Evolutionary conservation across 2,329 filamentous ascomycete genomes (phyloP), one percentile per base, ranked within the genome.

Genomic region (Aureobasidium pullulans): DNA sequence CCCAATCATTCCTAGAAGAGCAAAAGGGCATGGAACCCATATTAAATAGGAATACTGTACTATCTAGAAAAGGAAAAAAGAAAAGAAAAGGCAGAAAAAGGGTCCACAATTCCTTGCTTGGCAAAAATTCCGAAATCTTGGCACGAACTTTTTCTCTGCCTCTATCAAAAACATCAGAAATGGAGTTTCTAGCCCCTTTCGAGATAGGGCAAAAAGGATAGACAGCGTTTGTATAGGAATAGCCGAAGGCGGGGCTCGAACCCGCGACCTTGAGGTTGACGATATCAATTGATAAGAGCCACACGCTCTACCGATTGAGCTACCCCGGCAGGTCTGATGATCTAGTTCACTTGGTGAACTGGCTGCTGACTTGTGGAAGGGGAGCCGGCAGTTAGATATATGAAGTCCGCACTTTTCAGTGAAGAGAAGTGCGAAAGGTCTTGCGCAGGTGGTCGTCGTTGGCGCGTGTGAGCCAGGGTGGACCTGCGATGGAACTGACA

Each of bases 221-320:
- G 32, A 23, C 47, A 48, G n/a, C 47, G 15, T 37, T n/a, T 37
- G 8, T 50, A n/a, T 52, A 52, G 49, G 49, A 52, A 52, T 52
- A 52, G 49, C 49, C 49, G 49, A 52, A 52, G 49, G 49, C 34
- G 49, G 49, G 49, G 49, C 49, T 43, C 29, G 52, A 36, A 42
- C 48, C 36, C 48, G 34, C 36, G 48, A 52, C 36, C 36, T 40
- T 52, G 48, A 52, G 48, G 48, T 52, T 52, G 13, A 13, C 19
- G 9, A 40, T 56, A 34, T 44, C 29, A 23, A 9, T 46, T 11
- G 42, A 64, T 76, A 75, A 75, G 73, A 75, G 74, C 73, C 74
- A 72, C 71, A 74, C 72, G 72, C 72, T 74, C 72, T 75, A 70
- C 70, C 73, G 72, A 76, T 76, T 76, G 74, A 76, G 74, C 73